These are phyloP conservation scores for Xerocomus amazonicus DNA, from an alignment of 1,284 basidiomycete species.

Conservation along the genomic window DNA sequence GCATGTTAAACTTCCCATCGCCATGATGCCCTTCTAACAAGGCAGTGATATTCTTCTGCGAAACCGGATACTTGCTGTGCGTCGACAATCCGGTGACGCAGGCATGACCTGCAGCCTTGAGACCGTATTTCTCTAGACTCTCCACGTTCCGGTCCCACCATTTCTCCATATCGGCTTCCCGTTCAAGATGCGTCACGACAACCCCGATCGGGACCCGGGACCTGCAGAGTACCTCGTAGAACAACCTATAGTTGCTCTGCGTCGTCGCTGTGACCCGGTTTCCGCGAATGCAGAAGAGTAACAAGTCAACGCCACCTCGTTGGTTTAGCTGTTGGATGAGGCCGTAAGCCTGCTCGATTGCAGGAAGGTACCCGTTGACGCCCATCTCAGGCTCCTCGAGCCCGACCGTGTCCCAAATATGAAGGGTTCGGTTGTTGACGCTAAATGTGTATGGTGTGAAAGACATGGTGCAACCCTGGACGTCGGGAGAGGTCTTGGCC, in stretches of 20 bases:
- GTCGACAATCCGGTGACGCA: conserved; percentile 30
- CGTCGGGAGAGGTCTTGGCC: conserved; percentile 26
- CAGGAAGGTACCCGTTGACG: conserved; percentile 26
- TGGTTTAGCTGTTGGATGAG: conserved; percentile 32
- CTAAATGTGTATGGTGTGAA: conserved; percentile 25
- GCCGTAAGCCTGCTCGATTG: conserved; percentile 35
- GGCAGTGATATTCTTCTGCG: conserved; percentile 14
- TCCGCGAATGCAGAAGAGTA: conserved; percentile 39
- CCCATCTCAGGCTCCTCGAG: conserved; percentile 35
- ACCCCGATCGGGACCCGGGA: conserved; percentile 35
- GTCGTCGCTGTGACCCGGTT: conserved; percentile 32
- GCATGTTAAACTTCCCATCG: conserved; percentile 26
- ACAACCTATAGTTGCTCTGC: conserved; percentile 38
- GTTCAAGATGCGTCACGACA: conserved; percentile 38
- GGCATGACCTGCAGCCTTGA: conserved; percentile 26
- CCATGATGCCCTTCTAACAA: conserved; percentile 15
- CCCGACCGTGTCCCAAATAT: conserved; percentile 41
- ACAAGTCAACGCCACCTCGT: conserved; percentile 34
- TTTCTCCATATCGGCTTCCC: conserved; percentile 29
- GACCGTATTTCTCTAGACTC: conserved; percentile 22
- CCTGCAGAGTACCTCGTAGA: conserved; percentile 35
- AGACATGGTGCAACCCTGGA: conserved; percentile 30
- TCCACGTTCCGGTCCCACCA: conserved; percentile 32
- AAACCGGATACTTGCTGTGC: conserved; percentile 29
- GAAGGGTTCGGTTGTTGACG: conserved; percentile 11